These are phyloP conservation scores for Hygrophoropsis aurantiaca DNA, from an alignment of 768 basidiomycete species.

Conservation along the genomic window DNA sequence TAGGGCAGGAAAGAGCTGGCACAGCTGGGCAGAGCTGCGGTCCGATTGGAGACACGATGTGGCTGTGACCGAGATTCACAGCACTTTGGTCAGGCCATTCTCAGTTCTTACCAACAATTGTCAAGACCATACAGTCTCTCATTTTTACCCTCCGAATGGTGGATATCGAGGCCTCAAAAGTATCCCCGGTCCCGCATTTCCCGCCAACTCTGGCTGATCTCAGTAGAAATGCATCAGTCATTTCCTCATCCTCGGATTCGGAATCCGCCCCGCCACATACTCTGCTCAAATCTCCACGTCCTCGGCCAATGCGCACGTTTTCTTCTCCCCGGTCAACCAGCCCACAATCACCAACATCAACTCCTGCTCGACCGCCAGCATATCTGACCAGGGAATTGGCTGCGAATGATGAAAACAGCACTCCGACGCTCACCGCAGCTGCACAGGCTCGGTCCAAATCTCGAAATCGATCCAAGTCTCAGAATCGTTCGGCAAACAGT, in stretches of 20 bases:
- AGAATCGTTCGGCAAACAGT: conserved; percentile 47
- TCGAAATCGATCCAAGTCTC: conserved; percentile 36
- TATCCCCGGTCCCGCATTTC: conserved; percentile 11
- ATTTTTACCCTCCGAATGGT: neutral
- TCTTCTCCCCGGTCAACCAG: conserved; percentile 63
- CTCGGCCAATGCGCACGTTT: conserved; percentile 59
- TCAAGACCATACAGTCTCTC: too few species aligned
- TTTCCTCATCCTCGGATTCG: conserved; percentile 64
- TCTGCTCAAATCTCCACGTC: conserved; percentile 42
- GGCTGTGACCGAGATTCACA: too few species aligned
- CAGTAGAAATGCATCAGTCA: conserved; percentile 75
- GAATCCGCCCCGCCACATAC: conserved; percentile 45
- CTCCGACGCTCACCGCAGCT: conserved; percentile 15
- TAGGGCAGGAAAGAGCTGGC: too few species aligned
- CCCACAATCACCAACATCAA: conserved; percentile 41
- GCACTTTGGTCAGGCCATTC: too few species aligned
- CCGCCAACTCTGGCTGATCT: conserved; percentile 57
- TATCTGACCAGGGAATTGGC: conserved; percentile 63
- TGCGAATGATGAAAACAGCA: conserved; percentile 23
- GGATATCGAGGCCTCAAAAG: conserved; percentile 1
- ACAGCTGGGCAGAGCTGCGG: too few species aligned
- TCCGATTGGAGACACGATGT: too few species aligned
- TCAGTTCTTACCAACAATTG: too few species aligned
- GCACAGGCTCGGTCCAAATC: conserved; percentile 39
- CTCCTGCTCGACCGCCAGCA: conserved; percentile 44